A percentile compares a stretch with the other conserved stretches of the same genome.
Evolutionary conservation across 345 rosid genomes (phyloP).

Genomic region (Lumnitzera racemosa): DNA sequence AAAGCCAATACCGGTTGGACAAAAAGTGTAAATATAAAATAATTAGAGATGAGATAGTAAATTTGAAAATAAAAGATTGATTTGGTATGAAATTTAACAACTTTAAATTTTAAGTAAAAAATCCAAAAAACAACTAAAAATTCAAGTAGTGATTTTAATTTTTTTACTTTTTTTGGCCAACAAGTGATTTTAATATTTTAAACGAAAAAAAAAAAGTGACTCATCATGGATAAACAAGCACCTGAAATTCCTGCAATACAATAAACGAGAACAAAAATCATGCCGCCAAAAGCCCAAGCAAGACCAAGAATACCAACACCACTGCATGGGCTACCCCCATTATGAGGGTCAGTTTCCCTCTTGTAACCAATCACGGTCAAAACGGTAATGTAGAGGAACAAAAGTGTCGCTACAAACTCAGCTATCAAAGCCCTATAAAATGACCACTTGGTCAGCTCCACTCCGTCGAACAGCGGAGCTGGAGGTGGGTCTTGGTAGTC

Average conservation of each 20-base stretch:
- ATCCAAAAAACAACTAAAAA: no score
- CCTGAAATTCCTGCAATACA: constrained; percentile 92
- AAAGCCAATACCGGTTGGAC: no score
- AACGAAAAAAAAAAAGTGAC: background rate
- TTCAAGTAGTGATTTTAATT: no score
- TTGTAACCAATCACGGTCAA: constrained; percentile 74
- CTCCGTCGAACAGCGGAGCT: constrained; percentile 47
- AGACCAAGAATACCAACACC: constrained; percentile 81
- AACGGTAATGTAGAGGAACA: constrained; percentile 64
- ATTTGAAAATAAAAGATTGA: no score
- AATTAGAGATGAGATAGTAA: no score
- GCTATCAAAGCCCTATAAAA: constrained; percentile 80
- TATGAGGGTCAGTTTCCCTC: constrained; percentile 29
- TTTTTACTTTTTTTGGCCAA: background rate
- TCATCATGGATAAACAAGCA: constrained; percentile 3
- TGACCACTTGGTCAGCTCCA: constrained; percentile 65
- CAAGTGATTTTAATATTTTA: background rate
- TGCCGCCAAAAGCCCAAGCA: constrained; percentile 85
- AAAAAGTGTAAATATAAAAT: no score
- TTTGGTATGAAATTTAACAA: no score
- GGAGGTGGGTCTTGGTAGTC: constrained; percentile 82
- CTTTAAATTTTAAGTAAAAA: no score
- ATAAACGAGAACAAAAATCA: constrained; percentile 38
- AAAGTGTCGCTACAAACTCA: constrained; percentile 77
- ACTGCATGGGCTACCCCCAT: constrained; percentile 30